These are phyloP conservation scores for Miscanthus lutarioriparius DNA, from an alignment of 176 grass and related monocot species.

Conservation along the genomic window DNA sequence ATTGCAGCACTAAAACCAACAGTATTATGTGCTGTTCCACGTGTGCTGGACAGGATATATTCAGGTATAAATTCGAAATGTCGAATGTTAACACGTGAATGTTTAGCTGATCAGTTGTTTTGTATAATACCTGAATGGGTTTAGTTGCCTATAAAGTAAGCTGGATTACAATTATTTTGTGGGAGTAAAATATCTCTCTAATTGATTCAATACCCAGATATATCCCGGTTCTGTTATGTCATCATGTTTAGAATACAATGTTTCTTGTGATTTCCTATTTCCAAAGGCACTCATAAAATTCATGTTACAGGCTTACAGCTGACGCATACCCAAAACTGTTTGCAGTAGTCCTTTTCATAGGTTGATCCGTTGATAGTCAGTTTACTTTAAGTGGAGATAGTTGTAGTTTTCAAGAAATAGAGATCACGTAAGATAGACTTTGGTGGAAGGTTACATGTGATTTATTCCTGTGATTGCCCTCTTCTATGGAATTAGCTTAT, in stretches of 20 bases:
- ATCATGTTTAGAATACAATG: constrained; percentile 6
- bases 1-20: constrained; percentile 79
- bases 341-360: neutral
- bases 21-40: constrained; percentile 90
- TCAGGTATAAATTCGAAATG: constrained; percentile 65
- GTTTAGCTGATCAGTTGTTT: neutral
- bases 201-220: neutral
- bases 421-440: neutral
- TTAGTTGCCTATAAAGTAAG: constrained; percentile 5
- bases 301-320: neutral
- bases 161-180: neutral
- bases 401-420: neutral
- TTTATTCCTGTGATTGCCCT: constrained; percentile 6
- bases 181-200: neutral
- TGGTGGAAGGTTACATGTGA: neutral
- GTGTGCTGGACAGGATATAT: constrained; percentile 93
- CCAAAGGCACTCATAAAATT: neutral
- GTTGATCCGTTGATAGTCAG: neutral
- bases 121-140: neutral
- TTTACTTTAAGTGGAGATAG: neutral
- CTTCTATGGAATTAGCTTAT: neutral
- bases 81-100: neutral
- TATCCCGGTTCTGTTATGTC: neutral
- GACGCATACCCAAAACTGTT: neutral
- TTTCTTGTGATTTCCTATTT: neutral